A percentile compares a stretch with the other conserved stretches of the same genome.
Conservation (phyloP, 1,284 basidiomycete genomes). For the Ustilago hordei region DNA sequence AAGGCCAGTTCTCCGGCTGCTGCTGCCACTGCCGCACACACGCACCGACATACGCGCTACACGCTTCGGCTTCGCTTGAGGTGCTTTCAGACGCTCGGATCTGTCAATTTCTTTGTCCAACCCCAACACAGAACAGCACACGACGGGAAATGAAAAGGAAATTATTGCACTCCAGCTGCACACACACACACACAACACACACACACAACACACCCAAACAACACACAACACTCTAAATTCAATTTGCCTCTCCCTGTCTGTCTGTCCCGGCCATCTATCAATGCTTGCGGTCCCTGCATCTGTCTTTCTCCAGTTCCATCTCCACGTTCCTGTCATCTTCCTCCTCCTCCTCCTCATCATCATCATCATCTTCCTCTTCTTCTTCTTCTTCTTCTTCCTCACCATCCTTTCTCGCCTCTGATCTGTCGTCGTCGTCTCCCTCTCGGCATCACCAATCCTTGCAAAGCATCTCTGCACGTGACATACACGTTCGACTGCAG, state of each 20-base stretch:
- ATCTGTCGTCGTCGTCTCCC: background rate
- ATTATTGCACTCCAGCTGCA: background rate
- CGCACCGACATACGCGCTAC: slow-evolving; percentile 2
- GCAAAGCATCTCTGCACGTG: background rate
- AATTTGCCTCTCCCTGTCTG: background rate
- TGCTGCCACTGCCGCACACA: background rate
- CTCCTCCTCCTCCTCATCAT: background rate
- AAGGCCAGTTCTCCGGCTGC: too few relatives aligned
- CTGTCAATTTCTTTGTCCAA: background rate
- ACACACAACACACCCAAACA: background rate
- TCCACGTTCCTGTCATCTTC: background rate
- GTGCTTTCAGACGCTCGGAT: slow-evolving; percentile 3
- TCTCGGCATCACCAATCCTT: background rate
- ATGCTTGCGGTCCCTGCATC: slow-evolving; percentile 4
- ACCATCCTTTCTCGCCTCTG: background rate
- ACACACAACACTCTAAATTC: background rate
- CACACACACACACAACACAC: slow-evolving; percentile 3
- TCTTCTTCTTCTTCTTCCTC: background rate
- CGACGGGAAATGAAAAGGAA: background rate
- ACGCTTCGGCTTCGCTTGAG: slow-evolving; percentile 3
- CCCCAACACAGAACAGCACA: background rate
- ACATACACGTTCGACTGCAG: background rate
- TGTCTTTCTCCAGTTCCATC: background rate
- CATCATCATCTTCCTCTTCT: background rate
- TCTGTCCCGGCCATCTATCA: slow-evolving; percentile 14